A percentile compares a stretch with the other conserved stretches of the same genome.
These are phyloP conservation scores for Gentiana dahurica DNA, from an alignment of 257 asterid genomes.

Conservation along the genomic window DNA sequence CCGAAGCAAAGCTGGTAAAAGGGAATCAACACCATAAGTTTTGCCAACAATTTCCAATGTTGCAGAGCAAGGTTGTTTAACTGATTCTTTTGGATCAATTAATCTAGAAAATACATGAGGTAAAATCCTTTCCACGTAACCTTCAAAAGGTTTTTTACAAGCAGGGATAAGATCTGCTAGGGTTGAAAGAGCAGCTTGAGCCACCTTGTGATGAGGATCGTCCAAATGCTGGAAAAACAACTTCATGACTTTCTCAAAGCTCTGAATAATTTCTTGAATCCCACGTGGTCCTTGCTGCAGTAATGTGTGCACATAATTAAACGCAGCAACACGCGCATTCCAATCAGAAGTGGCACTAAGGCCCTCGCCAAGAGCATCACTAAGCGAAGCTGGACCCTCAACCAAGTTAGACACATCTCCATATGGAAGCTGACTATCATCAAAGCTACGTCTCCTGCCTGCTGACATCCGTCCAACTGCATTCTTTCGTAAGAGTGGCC, in stretches of 20 bases:
- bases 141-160: slow-evolving; percentile 92
- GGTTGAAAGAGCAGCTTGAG: slow-evolving; percentile 97
- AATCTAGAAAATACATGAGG: slow-evolving; percentile 98
- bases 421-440: slow-evolving; percentile 71
- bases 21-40: slow-evolving; percentile 89
- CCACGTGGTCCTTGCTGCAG: slow-evolving; percentile 93
- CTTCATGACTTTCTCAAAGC: slow-evolving; percentile 98
- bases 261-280: slow-evolving; percentile 85
- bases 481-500: slow-evolving; percentile 86
- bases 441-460: slow-evolving; percentile 91
- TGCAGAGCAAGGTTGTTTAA: slow-evolving; percentile 91
- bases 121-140: slow-evolving; percentile 93
- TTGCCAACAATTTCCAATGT: slow-evolving; percentile 85
- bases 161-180: slow-evolving; percentile 94
- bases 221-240: slow-evolving; percentile 96
- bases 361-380: slow-evolving; percentile 87
- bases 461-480: slow-evolving; percentile 76
- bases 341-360: slow-evolving; percentile 91
- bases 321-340: slow-evolving; percentile 86
- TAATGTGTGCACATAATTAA: slow-evolving; percentile 60
- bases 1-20: slow-evolving; percentile 89
- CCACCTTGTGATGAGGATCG: slow-evolving; percentile 99
- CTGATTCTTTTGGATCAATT: slow-evolving; percentile 94
- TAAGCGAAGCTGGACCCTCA: slow-evolving; percentile 83
- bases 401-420: slow-evolving; percentile 72